phyloP scores from a whole-genome alignment of 2,329 filamentous ascomycete genomes.

The Diaporthe vaccinii region DNA sequence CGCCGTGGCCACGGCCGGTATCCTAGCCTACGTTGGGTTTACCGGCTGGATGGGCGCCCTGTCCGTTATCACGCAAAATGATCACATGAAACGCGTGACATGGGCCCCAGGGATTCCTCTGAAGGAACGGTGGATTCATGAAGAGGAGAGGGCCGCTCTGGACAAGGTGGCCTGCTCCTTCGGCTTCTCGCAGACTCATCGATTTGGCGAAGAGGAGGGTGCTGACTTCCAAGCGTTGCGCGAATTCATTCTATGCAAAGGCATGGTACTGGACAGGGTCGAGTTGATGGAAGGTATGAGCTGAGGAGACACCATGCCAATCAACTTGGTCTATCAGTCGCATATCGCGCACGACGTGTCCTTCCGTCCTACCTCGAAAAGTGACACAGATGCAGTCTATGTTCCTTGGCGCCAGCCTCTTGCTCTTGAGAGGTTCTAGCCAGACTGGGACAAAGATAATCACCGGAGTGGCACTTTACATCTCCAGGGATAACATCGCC shows the following conservation, averaged over 20 bases:
- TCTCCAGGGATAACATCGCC: background rate
- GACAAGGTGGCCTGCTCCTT: constrained; percentile 90
- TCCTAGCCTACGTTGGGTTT: constrained; percentile 85
- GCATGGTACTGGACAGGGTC: constrained; percentile 91
- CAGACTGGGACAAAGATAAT: constrained; percentile 1
- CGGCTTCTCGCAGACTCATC: constrained; percentile 87
- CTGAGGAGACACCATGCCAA: constrained; percentile 36
- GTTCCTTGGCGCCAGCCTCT: constrained; percentile 26
- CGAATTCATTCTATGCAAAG: constrained; percentile 84
- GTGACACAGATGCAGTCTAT: constrained; percentile 26
- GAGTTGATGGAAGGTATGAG: constrained; percentile 94
- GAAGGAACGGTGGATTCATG: constrained; percentile 85
- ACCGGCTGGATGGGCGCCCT: constrained; percentile 87
- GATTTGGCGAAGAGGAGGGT: constrained; percentile 90
- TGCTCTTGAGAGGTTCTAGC: constrained; percentile 9
- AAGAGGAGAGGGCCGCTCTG: constrained; percentile 89
- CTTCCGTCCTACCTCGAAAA: constrained; percentile 20
- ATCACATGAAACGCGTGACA: constrained; percentile 94
- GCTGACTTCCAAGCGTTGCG: constrained; percentile 88
- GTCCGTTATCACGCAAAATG: constrained; percentile 87
- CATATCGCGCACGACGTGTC: constrained; percentile 20
- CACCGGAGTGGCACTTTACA: background rate
- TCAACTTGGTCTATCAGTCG: constrained; percentile 6
- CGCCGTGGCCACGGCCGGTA: constrained; percentile 82
- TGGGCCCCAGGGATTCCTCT: constrained; percentile 89